Percentiles rank a stretch among this genome's conserved stretches.
These are phyloP conservation scores for Coniochaeta ligniaria DNA, from an alignment of 2,329 filamentous ascomycete species.

Conservation along the genomic window DNA sequence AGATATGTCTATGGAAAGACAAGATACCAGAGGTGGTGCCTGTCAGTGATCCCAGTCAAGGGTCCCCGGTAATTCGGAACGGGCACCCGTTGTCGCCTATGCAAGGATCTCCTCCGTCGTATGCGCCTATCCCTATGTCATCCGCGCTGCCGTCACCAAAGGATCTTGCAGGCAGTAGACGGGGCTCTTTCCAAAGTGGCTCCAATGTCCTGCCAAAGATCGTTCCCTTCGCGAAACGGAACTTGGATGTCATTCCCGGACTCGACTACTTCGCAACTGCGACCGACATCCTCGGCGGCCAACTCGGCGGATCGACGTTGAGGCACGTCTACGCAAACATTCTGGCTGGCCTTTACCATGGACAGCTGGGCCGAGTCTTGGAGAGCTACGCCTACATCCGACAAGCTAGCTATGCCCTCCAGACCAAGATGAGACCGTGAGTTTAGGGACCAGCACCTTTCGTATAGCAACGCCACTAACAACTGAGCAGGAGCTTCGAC, in stretches of 20 bases:
- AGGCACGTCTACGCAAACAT: slow-evolving; percentile 80
- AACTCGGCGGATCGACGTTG: slow-evolving; percentile 71
- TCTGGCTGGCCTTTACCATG: slow-evolving; percentile 80
- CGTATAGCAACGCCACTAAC: background rate
- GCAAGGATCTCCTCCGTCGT: slow-evolving; percentile 47
- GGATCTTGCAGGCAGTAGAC: slow-evolving; percentile 41
- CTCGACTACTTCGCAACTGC: slow-evolving; percentile 85
- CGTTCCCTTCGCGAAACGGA: slow-evolving; percentile 33
- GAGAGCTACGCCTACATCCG: slow-evolving; percentile 68
- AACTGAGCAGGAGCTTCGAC: slow-evolving; percentile 35
- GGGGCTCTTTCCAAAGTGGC: slow-evolving; percentile 42
- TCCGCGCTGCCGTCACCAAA: slow-evolving; percentile 45
- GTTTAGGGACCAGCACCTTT: slow-evolving; percentile 19
- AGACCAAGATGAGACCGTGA: slow-evolving; percentile 71
- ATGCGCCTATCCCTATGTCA: slow-evolving; percentile 36
- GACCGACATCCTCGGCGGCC: slow-evolving; percentile 76
- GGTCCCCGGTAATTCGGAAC: slow-evolving; percentile 37
- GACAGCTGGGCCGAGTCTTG: slow-evolving; percentile 77
- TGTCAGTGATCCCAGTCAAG: slow-evolving; percentile 31
- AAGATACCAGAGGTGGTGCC: slow-evolving; percentile 53
- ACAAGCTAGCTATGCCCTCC: slow-evolving; percentile 48
- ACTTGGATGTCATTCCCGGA: slow-evolving; percentile 81
- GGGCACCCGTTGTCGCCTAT: slow-evolving; percentile 43
- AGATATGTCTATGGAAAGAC: slow-evolving; percentile 58
- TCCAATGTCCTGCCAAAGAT: slow-evolving; percentile 5